Evolutionary conservation across 2,329 filamentous ascomycete genomes (phyloP).

Genomic region (Cercospora sesami): DNA sequence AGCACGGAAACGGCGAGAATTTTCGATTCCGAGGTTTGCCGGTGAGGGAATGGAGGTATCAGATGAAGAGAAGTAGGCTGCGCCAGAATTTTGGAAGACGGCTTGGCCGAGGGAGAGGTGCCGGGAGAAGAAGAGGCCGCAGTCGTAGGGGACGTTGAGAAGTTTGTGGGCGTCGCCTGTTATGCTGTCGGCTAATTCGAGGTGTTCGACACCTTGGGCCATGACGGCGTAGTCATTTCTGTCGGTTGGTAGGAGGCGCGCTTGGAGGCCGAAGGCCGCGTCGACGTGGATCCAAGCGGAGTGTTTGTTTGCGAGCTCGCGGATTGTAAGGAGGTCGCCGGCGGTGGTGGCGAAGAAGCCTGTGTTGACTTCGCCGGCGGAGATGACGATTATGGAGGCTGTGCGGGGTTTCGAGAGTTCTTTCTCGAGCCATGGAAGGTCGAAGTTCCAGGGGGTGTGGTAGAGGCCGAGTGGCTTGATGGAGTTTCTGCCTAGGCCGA

Average conservation of each 20-base stretch:
- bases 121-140: slow-evolving; percentile 81
- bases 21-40: slow-evolving; percentile 83
- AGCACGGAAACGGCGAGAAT: slow-evolving; percentile 85
- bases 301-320: slow-evolving; percentile 69
- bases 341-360: slow-evolving; percentile 70
- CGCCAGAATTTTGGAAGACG: slow-evolving; percentile 81
- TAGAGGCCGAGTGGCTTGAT: slow-evolving; percentile 62
- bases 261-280: slow-evolving; percentile 86
- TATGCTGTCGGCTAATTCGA: slow-evolving; percentile 85
- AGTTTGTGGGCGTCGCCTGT: slow-evolving; percentile 85
- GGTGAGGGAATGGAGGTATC: slow-evolving; percentile 66
- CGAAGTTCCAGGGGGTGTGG: slow-evolving; percentile 66
- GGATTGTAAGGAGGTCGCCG: slow-evolving; percentile 62
- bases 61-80: slow-evolving; percentile 67
- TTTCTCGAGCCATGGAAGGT: slow-evolving; percentile 64
- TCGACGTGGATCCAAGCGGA: slow-evolving; percentile 88
- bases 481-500: slow-evolving; percentile 71
- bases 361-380: slow-evolving; percentile 87
- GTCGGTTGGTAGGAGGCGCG: slow-evolving; percentile 60
- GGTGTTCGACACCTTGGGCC: slow-evolving; percentile 56
- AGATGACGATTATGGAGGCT: slow-evolving; percentile 76
- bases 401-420: slow-evolving; percentile 55
- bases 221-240: slow-evolving; percentile 57
- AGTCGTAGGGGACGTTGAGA: slow-evolving; percentile 94
- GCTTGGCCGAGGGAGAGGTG: slow-evolving; percentile 58